These are phyloP conservation scores for Phytophthora uliginosa DNA, from an alignment of 352 stramenopile genomes.

Conservation along the genomic window DNA sequence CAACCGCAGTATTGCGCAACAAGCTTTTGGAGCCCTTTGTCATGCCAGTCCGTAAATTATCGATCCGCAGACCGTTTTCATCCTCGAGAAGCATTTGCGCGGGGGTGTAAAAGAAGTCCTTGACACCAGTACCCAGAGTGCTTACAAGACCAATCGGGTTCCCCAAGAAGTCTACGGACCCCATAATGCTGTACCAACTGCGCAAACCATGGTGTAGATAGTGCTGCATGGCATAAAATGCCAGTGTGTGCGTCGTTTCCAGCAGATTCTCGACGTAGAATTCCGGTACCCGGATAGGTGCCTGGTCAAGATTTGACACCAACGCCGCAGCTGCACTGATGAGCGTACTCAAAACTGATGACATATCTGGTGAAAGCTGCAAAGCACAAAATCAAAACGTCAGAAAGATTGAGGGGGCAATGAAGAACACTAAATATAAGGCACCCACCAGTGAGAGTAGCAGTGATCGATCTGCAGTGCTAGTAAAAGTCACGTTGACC, in stretches of 20 bases:
- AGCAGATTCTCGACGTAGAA: slow-evolving; percentile 93
- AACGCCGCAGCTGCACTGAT: slow-evolving; percentile 85
- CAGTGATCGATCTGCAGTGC: slow-evolving; percentile 85
- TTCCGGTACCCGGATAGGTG: slow-evolving; percentile 89
- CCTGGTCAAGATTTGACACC: slow-evolving; percentile 89
- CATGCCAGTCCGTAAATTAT: slow-evolving; percentile 90
- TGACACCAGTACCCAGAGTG: slow-evolving; percentile 91
- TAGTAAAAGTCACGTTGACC: slow-evolving; percentile 91
- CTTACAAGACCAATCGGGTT: slow-evolving; percentile 93
- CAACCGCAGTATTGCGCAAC: slow-evolving; percentile 87
- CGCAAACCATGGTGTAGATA: slow-evolving; percentile 87
- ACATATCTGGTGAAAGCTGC: slow-evolving; percentile 86
- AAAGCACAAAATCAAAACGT: slow-evolving; percentile 14
- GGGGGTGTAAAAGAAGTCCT: slow-evolving; percentile 97
- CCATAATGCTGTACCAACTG: slow-evolving; percentile 91
- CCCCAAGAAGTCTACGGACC: slow-evolving; percentile 92
- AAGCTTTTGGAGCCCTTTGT: slow-evolving; percentile 91
- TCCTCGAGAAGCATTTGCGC: slow-evolving; percentile 94
- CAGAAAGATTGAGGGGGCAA: neutral
- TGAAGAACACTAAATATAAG: neutral
- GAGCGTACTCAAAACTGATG: slow-evolving; percentile 77
- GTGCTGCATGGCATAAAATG: slow-evolving; percentile 90
- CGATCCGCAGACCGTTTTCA: slow-evolving; percentile 86
- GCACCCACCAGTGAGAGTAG: slow-evolving; percentile 74
- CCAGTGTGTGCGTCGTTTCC: slow-evolving; percentile 87